Conservation (phyloP, 1,284 basidiomycete genomes). For the Peniophora sp. region DNA sequence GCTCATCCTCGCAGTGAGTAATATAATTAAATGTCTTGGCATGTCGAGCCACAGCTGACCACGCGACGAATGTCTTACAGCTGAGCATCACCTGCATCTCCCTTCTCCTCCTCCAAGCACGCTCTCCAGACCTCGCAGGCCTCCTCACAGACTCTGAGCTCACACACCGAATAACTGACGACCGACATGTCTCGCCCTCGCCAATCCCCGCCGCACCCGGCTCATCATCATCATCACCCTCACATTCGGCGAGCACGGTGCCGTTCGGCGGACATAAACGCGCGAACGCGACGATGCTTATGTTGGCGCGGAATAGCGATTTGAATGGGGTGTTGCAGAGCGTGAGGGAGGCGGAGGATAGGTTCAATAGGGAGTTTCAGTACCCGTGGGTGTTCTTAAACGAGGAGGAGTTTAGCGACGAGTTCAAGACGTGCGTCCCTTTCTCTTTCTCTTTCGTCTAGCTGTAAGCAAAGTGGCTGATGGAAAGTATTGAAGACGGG, state of each 20-base stretch:
- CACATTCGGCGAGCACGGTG: no score
- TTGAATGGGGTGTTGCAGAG: conserved; percentile 51
- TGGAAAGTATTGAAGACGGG: conserved; percentile 26
- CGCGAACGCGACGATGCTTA: conserved; percentile 27
- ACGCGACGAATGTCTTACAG: not conserved
- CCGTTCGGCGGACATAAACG: not conserved
- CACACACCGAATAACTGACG: no score
- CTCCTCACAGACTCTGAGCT: no score
- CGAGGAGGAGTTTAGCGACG: conserved; percentile 63
- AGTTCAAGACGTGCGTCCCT: conserved; percentile 49
- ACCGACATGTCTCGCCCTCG: no score
- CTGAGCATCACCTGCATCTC: not conserved
- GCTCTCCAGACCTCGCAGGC: no score
- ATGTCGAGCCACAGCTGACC: no score
- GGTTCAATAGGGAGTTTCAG: conserved; percentile 56
- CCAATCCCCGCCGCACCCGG: no score
- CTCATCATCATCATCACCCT: no score
- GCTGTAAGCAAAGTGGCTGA: conserved; percentile 10
- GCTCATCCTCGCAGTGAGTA: not conserved
- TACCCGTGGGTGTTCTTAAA: conserved; percentile 77
- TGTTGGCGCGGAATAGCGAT: conserved; percentile 65
- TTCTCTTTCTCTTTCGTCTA: not conserved
- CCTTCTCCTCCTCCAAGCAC: not conserved
- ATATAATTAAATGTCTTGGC: no score
- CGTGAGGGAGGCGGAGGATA: conserved; percentile 49